Conservation (phyloP, 192 early-diverging fungal genomes). For the Coemansia sp. region DNA sequence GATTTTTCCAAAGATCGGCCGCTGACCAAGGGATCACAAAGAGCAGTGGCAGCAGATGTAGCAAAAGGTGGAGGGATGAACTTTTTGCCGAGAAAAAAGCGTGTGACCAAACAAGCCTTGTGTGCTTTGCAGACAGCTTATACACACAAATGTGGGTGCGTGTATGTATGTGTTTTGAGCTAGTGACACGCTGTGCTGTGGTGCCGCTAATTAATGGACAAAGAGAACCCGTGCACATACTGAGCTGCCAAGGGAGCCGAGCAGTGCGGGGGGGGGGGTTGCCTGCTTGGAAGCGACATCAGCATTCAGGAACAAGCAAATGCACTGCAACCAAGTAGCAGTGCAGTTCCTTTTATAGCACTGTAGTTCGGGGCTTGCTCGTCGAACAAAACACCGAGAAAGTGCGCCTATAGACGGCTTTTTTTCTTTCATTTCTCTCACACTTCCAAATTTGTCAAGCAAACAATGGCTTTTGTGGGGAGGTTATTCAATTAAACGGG, state of each 20-base stretch:
- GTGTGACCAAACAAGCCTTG: background rate
- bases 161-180: background rate
- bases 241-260: background rate
- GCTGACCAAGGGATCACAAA: background rate
- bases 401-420: background rate
- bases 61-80: background rate
- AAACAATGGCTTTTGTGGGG: background rate
- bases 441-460: background rate
- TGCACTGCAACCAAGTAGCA: background rate
- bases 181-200: background rate
- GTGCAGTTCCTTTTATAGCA: background rate
- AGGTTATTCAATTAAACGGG: background rate
- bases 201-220: background rate
- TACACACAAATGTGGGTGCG: too few species aligned
- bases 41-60: background rate
- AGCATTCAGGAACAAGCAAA: background rate
- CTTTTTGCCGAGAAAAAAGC: background rate
- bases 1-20: background rate
- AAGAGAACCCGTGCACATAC: background rate
- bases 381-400: conserved; percentile 1
- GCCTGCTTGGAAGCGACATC: background rate
- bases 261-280: background rate
- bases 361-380: background rate
- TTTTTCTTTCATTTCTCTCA: background rate
- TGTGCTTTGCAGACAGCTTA: background rate